These are phyloP conservation scores for Penstemon barbatus DNA, from an alignment of 257 asterid genomes.

Conservation along the genomic window DNA sequence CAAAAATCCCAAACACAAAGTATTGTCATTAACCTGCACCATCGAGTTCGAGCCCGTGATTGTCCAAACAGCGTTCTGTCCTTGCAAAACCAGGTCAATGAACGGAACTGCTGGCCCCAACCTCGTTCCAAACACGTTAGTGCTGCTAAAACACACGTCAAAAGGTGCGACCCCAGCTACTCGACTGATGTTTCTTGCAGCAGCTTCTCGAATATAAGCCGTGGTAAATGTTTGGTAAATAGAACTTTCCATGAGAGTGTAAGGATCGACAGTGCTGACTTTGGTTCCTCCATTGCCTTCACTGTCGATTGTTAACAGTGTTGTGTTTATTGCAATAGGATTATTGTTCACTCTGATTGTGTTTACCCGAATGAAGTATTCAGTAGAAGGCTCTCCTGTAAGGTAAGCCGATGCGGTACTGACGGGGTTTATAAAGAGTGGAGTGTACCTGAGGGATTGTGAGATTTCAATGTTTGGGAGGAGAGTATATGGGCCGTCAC, in stretches of 20 bases:
- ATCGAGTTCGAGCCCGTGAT: constrained; percentile 55
- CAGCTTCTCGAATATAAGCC: constrained; percentile 36
- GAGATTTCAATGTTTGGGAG: constrained; percentile 37
- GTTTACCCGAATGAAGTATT: constrained; percentile 54
- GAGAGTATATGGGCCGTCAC: constrained; percentile 39
- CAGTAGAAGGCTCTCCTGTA: constrained; percentile 49
- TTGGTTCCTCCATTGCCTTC: constrained; percentile 60
- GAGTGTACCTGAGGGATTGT: constrained; percentile 39
- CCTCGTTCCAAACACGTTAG: constrained; percentile 36
- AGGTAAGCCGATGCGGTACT: constrained; percentile 42
- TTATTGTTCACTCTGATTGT: constrained; percentile 36
- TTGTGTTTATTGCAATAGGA: constrained; percentile 36
- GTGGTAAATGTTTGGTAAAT: constrained; percentile 42
- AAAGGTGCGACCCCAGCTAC: constrained; percentile 50
- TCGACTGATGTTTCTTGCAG: constrained; percentile 37
- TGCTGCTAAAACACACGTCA: constrained; percentile 47
- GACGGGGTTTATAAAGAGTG: constrained; percentile 52
- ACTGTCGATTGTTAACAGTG: constrained; percentile 38
- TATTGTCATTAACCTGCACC: constrained; percentile 45
- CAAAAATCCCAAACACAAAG: constrained; percentile 46
- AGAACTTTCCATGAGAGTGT: constrained; percentile 51
- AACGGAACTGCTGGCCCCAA: constrained; percentile 51
- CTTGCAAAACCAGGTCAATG: constrained; percentile 48
- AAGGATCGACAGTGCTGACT: constrained; percentile 56
- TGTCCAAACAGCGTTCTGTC: constrained; percentile 46